phyloP scores from a whole-genome alignment of 805 yeast genomes.

The Lachancea meyersii region DNA sequence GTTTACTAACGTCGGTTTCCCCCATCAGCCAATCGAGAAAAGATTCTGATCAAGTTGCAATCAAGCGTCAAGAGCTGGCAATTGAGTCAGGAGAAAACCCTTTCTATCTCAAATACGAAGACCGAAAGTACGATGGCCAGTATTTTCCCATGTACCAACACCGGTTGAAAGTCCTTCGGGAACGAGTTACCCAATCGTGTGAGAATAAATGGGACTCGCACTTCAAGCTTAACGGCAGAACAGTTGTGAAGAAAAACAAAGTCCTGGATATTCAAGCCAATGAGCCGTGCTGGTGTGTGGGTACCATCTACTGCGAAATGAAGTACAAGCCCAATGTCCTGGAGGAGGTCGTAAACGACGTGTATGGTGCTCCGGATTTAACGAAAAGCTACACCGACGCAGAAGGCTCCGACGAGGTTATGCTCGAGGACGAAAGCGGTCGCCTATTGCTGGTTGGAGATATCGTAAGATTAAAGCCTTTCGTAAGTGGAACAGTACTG shows the following conservation, averaged over 20 bases:
- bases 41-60: slow-evolving; percentile 10
- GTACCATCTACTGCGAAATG: slow-evolving; percentile 81
- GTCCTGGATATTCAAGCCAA: slow-evolving; percentile 38
- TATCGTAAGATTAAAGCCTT: slow-evolving; percentile 44
- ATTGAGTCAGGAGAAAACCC: slow-evolving; percentile 16
- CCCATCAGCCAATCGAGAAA: slow-evolving; percentile 6
- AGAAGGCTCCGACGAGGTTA: slow-evolving; percentile 47
- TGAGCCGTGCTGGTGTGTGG: slow-evolving; percentile 68
- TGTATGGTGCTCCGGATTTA: slow-evolving; percentile 38
- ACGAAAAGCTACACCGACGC: slow-evolving; percentile 49
- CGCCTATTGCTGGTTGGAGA: slow-evolving; percentile 67
- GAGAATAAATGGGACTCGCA: slow-evolving; percentile 52
- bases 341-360: slow-evolving; percentile 63
- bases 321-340: slow-evolving; percentile 79
- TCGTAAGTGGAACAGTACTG: slow-evolving; percentile 86
- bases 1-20: neutral
- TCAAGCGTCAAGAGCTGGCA: slow-evolving; percentile 12
- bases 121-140: slow-evolving; percentile 47
- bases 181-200: slow-evolving; percentile 42
- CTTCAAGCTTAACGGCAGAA: slow-evolving; percentile 33
- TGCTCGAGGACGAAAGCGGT: slow-evolving; percentile 92
- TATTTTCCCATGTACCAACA: slow-evolving; percentile 51
- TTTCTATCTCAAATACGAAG: slow-evolving; percentile 25
- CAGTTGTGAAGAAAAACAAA: slow-evolving; percentile 38
- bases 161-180: slow-evolving; percentile 44